Conservation (phyloP, 2,329 filamentous ascomycete genomes). For the Zelopaecilomyces penicillatus region DNA sequence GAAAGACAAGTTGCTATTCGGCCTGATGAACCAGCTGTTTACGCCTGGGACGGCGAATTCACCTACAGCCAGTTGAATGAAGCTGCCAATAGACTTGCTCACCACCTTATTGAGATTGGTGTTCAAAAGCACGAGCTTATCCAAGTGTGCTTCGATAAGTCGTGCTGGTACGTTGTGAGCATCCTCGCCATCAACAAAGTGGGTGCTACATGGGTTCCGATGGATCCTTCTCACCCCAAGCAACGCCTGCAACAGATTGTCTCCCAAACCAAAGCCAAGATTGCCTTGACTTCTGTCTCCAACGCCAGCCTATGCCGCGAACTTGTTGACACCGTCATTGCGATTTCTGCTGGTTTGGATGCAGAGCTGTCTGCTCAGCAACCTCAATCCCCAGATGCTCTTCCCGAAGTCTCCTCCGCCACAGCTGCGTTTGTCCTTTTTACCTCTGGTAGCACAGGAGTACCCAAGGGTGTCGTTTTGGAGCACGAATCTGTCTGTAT, state of each 20-base stretch:
- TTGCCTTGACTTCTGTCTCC: conserved; percentile 2
- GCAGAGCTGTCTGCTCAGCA: not conserved
- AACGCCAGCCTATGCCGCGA: not conserved
- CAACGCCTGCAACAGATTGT: conserved; percentile 4
- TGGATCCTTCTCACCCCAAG: conserved; percentile 10
- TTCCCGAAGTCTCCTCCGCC: not conserved
- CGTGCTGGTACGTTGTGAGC: conserved; percentile 12
- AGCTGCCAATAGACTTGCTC: conserved; percentile 8
- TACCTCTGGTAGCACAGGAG: conserved; percentile 41
- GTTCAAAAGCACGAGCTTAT: conserved; percentile 11
- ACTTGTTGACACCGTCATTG: conserved; percentile 2
- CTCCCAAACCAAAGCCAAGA: conserved; percentile 1
- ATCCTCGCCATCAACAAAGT: conserved; percentile 12
- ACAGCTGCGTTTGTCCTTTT: conserved; percentile 32
- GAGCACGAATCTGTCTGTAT: not conserved
- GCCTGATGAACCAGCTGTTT: conserved; percentile 3
- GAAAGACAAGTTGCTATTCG: conserved; percentile 1
- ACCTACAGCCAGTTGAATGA: conserved; percentile 29
- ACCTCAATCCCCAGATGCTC: not conserved
- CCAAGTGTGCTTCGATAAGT: conserved; percentile 9
- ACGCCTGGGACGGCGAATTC: conserved; percentile 18
- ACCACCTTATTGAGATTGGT: conserved; percentile 2
- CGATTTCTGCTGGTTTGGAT: conserved; percentile 1
- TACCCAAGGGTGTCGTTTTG: conserved; percentile 38
- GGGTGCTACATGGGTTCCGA: conserved; percentile 10